phyloP scores from a whole-genome alignment of 148 eudicot genomes.

The Chenopodium suecicum region DNA sequence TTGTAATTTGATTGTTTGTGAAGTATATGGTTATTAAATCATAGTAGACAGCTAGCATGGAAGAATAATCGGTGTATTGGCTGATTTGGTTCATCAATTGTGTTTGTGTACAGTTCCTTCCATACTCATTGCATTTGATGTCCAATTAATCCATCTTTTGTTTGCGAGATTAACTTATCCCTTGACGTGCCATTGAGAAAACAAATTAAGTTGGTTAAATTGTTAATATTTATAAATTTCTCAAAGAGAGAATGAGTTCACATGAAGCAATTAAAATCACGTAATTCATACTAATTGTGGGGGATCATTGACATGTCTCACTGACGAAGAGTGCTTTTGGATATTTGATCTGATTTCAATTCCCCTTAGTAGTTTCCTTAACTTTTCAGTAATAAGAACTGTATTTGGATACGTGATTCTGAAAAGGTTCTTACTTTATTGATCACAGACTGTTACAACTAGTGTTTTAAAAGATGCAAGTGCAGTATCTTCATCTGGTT shows the following conservation, averaged over 20 bases:
- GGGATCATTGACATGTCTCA: not conserved
- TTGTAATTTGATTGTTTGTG: too few species aligned
- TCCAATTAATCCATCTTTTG: not conserved
- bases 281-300: not conserved
- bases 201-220: not conserved
- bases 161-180: not conserved
- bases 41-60: not conserved
- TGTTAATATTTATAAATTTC: not conserved
- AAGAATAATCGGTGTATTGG: not conserved
- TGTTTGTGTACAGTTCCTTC: not conserved
- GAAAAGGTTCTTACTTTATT: slow-evolving; percentile 14
- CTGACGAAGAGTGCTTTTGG: not conserved
- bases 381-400: not conserved
- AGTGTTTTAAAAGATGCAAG: slow-evolving; percentile 30
- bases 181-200: not conserved
- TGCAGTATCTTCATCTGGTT: slow-evolving; percentile 30
- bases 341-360: too few species aligned
- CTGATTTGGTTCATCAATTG: not conserved
- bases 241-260: not conserved
- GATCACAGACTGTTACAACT: slow-evolving; percentile 34
- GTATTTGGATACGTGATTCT: not conserved
- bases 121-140: not conserved
- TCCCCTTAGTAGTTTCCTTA: too few species aligned
- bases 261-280: not conserved
- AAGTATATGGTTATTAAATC: too few species aligned